These are phyloP conservation scores for Zoysia pacifica DNA, from an alignment of 176 grass and related monocot genomes.

Conservation along the genomic window DNA sequence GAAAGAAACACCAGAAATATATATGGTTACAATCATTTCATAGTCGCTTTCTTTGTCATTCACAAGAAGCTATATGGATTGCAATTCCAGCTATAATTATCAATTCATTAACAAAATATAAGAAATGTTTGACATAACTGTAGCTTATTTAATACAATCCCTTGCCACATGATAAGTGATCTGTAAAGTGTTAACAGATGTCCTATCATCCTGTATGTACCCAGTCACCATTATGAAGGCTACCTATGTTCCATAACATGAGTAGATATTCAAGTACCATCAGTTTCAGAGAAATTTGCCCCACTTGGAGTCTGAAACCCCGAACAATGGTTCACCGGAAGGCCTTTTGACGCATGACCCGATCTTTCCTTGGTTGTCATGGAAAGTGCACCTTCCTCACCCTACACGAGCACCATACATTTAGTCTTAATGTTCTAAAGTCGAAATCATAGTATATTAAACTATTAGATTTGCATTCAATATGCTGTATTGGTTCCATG, in stretches of 20 bases:
- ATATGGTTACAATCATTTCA: not conserved
- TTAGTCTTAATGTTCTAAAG: slow-evolving; percentile 20
- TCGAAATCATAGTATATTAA: slow-evolving; percentile 13
- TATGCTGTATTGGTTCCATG: not conserved
- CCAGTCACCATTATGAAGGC: slow-evolving; percentile 12
- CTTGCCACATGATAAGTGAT: no score
- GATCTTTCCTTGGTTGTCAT: slow-evolving; percentile 89
- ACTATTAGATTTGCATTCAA: not conserved
- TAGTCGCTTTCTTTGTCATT: not conserved
- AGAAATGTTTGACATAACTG: no score
- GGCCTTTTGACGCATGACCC: slow-evolving; percentile 81
- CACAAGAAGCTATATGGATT: not conserved
- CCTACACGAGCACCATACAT: slow-evolving; percentile 51
- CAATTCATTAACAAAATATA: not conserved
- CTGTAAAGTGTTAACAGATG: not conserved
- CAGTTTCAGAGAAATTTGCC: slow-evolving; percentile 50
- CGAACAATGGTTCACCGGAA: slow-evolving; percentile 93
- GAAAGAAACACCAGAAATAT: no score
- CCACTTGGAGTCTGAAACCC: slow-evolving; percentile 69
- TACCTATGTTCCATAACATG: slow-evolving; percentile 1
- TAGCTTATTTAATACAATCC: no score
- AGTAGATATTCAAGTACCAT: slow-evolving; percentile 57
- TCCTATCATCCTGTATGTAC: not conserved
- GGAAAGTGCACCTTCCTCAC: slow-evolving; percentile 97
- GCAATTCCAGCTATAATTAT: not conserved